These are phyloP conservation scores for Pichia rugopelliculosa DNA, from an alignment of 805 yeast species.

Conservation along the genomic window DNA sequence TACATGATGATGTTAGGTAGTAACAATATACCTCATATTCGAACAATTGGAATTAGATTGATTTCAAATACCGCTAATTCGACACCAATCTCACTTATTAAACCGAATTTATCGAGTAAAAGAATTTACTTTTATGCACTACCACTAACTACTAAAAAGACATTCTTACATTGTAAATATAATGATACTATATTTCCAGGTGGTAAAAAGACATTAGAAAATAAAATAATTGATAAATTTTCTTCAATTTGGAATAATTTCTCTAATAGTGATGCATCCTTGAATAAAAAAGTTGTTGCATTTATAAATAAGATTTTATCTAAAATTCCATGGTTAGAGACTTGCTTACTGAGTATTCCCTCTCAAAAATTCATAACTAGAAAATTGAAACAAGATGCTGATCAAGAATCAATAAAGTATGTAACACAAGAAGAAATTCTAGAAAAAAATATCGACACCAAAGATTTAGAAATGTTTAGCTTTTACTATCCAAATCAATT, in stretches of 20 bases:
- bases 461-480: conserved; percentile 33
- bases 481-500: conserved; percentile 44
- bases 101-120: not conserved
- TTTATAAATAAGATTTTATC: conserved; percentile 47
- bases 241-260: conserved; percentile 56
- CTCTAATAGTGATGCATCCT: conserved; percentile 41
- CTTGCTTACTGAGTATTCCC: conserved; percentile 69
- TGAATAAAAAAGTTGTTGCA: conserved; percentile 54
- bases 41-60: not conserved
- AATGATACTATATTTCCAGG: conserved; percentile 29
- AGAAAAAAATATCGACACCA: conserved; percentile 11
- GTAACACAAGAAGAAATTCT: conserved; percentile 8
- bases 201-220: conserved; percentile 30
- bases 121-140: conserved; percentile 56
- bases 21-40: not conserved
- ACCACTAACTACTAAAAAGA: conserved; percentile 58
- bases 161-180: conserved; percentile 66
- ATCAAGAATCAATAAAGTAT: not conserved
- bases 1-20: not conserved
- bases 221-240: conserved; percentile 41
- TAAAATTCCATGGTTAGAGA: conserved; percentile 74
- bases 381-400: conserved; percentile 31
- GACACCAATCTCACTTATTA: not conserved
- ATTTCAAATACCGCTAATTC: not conserved
- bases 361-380: conserved; percentile 52